Base-by-base conservation (phyloP, 1,284 basidiomycete genomes). In the Tilletia indica region DNA sequence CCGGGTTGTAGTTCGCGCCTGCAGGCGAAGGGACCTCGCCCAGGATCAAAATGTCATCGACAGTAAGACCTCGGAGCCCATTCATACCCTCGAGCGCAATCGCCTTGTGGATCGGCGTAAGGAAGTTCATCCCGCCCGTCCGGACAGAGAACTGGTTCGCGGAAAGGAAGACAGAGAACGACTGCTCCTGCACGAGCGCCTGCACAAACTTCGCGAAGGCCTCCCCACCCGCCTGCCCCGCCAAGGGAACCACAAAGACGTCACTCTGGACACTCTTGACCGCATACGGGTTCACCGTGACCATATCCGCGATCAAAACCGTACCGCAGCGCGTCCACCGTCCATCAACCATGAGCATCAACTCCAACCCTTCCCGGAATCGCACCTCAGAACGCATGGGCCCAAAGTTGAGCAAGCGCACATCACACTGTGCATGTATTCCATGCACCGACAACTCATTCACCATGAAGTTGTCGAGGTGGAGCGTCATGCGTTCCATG, bases 61-160 rank as follows among this genome's bases (percentile, higher is more conserved):
- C 67, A 3, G 54, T 54, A n/a, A 81, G 42, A 4, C 73, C 74
- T 12, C 58, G 68, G 16, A 81, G 70, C 47, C 78, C 78, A n/a
- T 77, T 77, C 1, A 81, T 68, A 14, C 78, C 78, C 0, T 71
- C 70, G n/a, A 81, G 31, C 0, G 38, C n/a, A 71, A 81, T 71
- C 14, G 70, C 58, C 71, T 81, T 81, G 51, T 72, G 63, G 25
- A 81, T 48, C 5, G 70, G 69, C 5, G 79, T 69, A 0, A 69
- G 47, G 38, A 80, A 81, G 16, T 78, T 71, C n/a, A 77, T 73
- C 8, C 78, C 79, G 5, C 79, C 79, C 1, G 79, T 74, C 9
- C 73, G 42, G 34, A 78, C 71, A 9, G 69, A 56, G 47, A 76
- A 73, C 14, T 68, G 67, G n/a, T 77, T 69, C 2, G 79, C 70